Base-by-base conservation (phyloP, 352 stramenopile genomes). In the Blastocystis hominis region DNA sequence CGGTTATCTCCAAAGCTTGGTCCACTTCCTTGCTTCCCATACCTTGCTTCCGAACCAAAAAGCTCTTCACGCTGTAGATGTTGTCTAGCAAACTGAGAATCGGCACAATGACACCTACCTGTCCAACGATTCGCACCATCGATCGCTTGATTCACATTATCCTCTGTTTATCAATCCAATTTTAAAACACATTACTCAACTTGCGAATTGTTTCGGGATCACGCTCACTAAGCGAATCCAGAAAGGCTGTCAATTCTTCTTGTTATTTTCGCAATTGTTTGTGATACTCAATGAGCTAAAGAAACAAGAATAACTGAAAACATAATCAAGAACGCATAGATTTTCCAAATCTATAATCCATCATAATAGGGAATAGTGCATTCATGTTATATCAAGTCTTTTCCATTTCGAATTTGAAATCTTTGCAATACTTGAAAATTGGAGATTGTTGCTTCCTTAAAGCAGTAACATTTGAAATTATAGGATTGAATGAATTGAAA, bases 121-220 rank as follows among this genome's bases (percentile, higher is more conserved):
- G 75, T 86, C 75, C 75, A 86, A 9, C 75, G 55, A 38, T 86
- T 86, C 17, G 75, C 75, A 55, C 75, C 75, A 17, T 86, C 75
- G 24, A 86, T 50, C 36, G 75, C 55, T 56, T 15, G 34, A 46
- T 86, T 86, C 17, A 86, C 36, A 54, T 75, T 36, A 59, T 86
- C 61, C 61, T 86, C 75, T 86, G 24, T 6, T 75, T 40, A 40
- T 80, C 13, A 86, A 20, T 61, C 7, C 38, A 53, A 47, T 15
- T 17, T 0, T 13, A 42, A 0, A 69, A 34, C 6, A 20, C 40
- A 20, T 13, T 44, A 75, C 75, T 75, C 75, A 86, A 46, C 30
- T 59, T 68, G 36, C 55, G 55, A 72, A 86, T 86, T 5, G 75
- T 86, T 38, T 86, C 75, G 10, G 75, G 75, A 69, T 86, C 75